phyloP scores from a whole-genome alignment of 108 stramenopile species.

The Cyclostephanos tholiformis region DNA sequence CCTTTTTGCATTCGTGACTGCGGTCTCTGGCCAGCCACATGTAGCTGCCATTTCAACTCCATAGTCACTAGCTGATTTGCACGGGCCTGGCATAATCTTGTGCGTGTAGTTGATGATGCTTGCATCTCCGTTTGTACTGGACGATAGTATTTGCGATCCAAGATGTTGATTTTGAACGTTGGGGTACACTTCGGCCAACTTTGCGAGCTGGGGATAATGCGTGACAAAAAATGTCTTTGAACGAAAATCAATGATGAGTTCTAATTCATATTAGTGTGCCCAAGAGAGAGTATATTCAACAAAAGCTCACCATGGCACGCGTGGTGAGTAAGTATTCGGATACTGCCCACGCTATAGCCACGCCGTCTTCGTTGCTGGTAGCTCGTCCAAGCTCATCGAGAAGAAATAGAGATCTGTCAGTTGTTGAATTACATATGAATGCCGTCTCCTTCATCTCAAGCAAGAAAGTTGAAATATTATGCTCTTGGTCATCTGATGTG shows the following conservation, averaged over 20 bases:
- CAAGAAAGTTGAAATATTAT: slow-evolving; percentile 94
- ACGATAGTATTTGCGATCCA: slow-evolving; percentile 48
- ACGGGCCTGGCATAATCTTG: slow-evolving; percentile 74
- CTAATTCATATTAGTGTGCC: not conserved
- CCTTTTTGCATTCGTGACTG: slow-evolving; percentile 48
- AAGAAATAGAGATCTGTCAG: slow-evolving; percentile 80
- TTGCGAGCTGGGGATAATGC: slow-evolving; percentile 82
- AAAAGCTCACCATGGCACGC: slow-evolving; percentile 51
- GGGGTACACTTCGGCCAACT: slow-evolving; percentile 70
- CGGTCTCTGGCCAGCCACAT: slow-evolving; percentile 84
- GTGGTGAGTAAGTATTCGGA: slow-evolving; percentile 75
- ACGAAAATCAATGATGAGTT: not conserved
- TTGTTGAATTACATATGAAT: slow-evolving; percentile 83
- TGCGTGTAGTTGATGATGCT: slow-evolving; percentile 74
- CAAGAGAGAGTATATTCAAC: not conserved
- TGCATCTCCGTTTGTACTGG: slow-evolving; percentile 34
- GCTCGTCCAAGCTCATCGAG: slow-evolving; percentile 96
- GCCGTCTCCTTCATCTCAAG: slow-evolving; percentile 94
- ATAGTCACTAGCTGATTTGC: slow-evolving; percentile 70
- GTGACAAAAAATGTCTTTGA: slow-evolving; percentile 83
- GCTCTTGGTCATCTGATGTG: slow-evolving; percentile 88
- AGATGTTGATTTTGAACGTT: slow-evolving; percentile 83
- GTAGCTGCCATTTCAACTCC: slow-evolving; percentile 83
- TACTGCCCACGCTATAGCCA: slow-evolving; percentile 89
- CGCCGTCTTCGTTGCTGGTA: slow-evolving; percentile 94